A percentile compares a stretch with the other conserved stretches of the same genome.
Conservation (phyloP, 768 basidiomycete species). For the Melanogaster broomeanus region DNA sequence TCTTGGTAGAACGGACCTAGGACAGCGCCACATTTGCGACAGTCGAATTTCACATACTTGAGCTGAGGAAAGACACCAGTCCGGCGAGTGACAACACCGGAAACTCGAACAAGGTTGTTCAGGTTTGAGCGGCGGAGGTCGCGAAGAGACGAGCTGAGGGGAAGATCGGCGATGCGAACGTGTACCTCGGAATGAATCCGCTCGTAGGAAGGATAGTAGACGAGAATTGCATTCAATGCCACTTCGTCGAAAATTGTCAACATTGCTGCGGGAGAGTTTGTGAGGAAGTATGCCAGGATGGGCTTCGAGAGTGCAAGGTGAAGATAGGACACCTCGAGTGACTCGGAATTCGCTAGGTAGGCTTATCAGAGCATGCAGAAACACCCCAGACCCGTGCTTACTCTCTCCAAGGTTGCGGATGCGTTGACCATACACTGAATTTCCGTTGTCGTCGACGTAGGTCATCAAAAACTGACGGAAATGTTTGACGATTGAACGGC, state of each 20-base stretch:
- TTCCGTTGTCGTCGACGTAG: conserved; percentile 88
- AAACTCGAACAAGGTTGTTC: conserved; percentile 93
- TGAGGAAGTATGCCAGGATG: conserved; percentile 95
- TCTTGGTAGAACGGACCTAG: conserved; percentile 99
- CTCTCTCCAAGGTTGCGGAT: conserved; percentile 95
- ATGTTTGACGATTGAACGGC: conserved; percentile 86
- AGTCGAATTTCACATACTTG: conserved; percentile 99
- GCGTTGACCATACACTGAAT: conserved; percentile 91
- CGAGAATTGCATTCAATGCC: conserved; percentile 89
- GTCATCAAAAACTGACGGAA: conserved; percentile 96
- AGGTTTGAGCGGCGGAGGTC: conserved; percentile 91
- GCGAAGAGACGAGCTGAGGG: conserved; percentile 85
- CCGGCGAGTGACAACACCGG: conserved; percentile 93
- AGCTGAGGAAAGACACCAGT: conserved; percentile 99
- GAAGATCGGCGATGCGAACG: conserved; percentile 94
- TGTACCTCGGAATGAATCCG: conserved; percentile 98
- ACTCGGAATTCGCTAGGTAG: conserved; percentile 91
- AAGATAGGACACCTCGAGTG: conserved; percentile 95
- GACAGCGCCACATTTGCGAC: conserved; percentile 90
- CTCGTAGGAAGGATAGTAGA: conserved; percentile 94
- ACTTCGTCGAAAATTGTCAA: conserved; percentile 94
- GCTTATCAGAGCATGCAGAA: conserved; percentile 12
- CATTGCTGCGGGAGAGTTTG: conserved; percentile 92
- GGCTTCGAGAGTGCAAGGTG: conserved; percentile 92
- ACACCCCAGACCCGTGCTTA: conserved; percentile 39